phyloP scores from a whole-genome alignment of 192 early-diverging fungal species.

The Backusella liffmaniae region DNA sequence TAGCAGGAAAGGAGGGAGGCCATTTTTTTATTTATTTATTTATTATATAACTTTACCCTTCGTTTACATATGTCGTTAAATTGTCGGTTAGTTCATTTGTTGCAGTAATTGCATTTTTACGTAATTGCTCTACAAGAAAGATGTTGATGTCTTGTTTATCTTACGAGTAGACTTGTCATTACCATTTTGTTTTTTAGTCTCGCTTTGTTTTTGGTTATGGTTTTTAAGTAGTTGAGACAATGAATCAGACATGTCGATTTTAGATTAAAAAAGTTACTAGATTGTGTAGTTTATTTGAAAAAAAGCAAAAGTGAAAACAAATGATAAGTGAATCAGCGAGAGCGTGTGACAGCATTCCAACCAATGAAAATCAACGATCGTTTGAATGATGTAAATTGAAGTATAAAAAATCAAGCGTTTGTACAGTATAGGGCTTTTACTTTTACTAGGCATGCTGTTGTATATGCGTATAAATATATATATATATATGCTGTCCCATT shows the following conservation, averaged over 20 bases:
- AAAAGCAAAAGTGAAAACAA: background rate
- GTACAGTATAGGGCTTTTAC: background rate
- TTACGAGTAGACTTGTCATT: background rate
- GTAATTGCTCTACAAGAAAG: constrained; percentile 51
- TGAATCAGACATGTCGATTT: constrained; percentile 19
- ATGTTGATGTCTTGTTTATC: background rate
- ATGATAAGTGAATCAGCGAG: background rate
- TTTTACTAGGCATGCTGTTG: background rate
- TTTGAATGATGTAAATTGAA: too few species aligned
- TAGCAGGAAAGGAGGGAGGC: background rate
- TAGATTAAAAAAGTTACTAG: background rate
- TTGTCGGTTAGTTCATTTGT: constrained; percentile 55
- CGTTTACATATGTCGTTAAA: constrained; percentile 57
- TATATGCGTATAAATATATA: background rate
- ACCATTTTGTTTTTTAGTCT: constrained; percentile 53
- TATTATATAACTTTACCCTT: constrained; percentile 35
- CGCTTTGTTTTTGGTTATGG: constrained; percentile 60
- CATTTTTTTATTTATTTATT: background rate
- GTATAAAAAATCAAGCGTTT: too few species aligned
- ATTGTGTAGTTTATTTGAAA: background rate
- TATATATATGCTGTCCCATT: background rate
- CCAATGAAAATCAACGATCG: background rate
- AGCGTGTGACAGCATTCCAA: background rate
- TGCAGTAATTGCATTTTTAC: constrained; percentile 51
- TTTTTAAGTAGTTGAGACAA: constrained; percentile 52